Evolutionary conservation across 805 yeast species (phyloP).

Genomic region (Kodamaea lidongshanica): DNA sequence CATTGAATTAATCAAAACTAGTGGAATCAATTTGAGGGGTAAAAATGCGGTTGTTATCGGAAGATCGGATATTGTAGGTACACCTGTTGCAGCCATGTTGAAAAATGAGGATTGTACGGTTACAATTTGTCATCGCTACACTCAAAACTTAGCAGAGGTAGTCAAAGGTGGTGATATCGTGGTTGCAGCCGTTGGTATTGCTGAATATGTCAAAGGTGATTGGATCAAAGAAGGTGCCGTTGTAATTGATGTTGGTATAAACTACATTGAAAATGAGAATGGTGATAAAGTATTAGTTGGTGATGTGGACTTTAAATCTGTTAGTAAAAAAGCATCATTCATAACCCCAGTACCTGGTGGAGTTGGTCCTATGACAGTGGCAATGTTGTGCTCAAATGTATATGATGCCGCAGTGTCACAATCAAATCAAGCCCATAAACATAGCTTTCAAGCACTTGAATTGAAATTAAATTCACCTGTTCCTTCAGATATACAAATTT

Average conservation of each 20-base stretch:
- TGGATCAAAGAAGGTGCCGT: constrained; percentile 82
- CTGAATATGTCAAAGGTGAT: constrained; percentile 78
- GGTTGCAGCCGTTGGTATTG: constrained; percentile 86
- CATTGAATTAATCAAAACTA: constrained; percentile 67
- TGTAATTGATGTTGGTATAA: constrained; percentile 93
- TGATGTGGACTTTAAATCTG: constrained; percentile 80
- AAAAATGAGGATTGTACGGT: constrained; percentile 82
- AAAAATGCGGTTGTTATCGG: constrained; percentile 88
- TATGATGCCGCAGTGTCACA: constrained; percentile 68
- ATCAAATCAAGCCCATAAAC: constrained; percentile 41
- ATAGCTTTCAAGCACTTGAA: constrained; percentile 50
- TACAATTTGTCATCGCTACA: constrained; percentile 74
- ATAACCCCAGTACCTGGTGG: constrained; percentile 99
- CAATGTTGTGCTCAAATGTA: constrained; percentile 85
- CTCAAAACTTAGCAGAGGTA: constrained; percentile 50
- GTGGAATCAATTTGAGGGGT: constrained; percentile 66
- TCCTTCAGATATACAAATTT: constrained; percentile 86
- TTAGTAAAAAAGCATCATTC: constrained; percentile 53
- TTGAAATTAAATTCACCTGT: constrained; percentile 54
- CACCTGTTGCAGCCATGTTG: constrained; percentile 82
- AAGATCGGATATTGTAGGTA: constrained; percentile 93
- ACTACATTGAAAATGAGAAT: constrained; percentile 77
- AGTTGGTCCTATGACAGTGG: constrained; percentile 99
- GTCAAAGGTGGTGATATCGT: constrained; percentile 76
- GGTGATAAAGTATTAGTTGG: constrained; percentile 91